A percentile compares a stretch with the other conserved stretches of the same genome.
Evolutionary conservation across 2,329 filamentous ascomycete genomes (phyloP).

Genomic region (Xylaria sp.): DNA sequence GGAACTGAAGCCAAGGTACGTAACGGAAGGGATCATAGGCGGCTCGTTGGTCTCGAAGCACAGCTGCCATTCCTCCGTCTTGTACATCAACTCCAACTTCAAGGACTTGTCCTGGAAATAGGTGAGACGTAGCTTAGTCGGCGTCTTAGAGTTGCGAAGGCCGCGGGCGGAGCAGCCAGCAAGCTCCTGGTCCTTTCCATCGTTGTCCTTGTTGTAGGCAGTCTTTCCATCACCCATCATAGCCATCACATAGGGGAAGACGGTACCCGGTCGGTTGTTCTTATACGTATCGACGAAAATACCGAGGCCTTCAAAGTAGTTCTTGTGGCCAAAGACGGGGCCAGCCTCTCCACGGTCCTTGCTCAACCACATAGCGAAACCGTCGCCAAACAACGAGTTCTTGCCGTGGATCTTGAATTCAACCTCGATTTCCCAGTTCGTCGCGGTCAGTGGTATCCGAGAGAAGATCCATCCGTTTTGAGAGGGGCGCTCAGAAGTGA

Average conservation of each 20-base stretch:
- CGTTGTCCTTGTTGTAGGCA: slow-evolving; percentile 84
- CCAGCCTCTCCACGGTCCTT: slow-evolving; percentile 80
- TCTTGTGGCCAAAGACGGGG: slow-evolving; percentile 79
- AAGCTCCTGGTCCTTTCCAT: slow-evolving; percentile 88
- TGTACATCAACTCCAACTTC: slow-evolving; percentile 90
- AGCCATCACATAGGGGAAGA: slow-evolving; percentile 97
- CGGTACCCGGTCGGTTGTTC: slow-evolving; percentile 92
- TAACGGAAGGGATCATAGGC: slow-evolving; percentile 71
- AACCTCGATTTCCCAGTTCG: slow-evolving; percentile 97
- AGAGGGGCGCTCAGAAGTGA: slow-evolving; percentile 85
- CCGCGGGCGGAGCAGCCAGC: slow-evolving; percentile 93
- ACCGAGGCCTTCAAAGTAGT: slow-evolving; percentile 89
- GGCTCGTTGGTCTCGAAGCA: slow-evolving; percentile 75
- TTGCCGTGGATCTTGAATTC: slow-evolving; percentile 92
- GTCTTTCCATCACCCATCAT: slow-evolving; percentile 93
- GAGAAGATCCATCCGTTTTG: slow-evolving; percentile 93
- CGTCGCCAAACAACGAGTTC: slow-evolving; percentile 88
- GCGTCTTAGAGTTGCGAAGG: slow-evolving; percentile 70
- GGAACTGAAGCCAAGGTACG: slow-evolving; percentile 71
- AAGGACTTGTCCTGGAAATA: slow-evolving; percentile 96
- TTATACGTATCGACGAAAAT: slow-evolving; percentile 99
- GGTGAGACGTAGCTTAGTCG: slow-evolving; percentile 82
- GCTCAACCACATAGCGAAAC: slow-evolving; percentile 96
- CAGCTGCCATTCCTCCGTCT: slow-evolving; percentile 78
- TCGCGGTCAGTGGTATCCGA: slow-evolving; percentile 87